A percentile compares a stretch with the other conserved stretches of the same genome.
phyloP scores from a whole-genome alignment of 129 eudicot species.

The Flaveria linearis region DNA sequence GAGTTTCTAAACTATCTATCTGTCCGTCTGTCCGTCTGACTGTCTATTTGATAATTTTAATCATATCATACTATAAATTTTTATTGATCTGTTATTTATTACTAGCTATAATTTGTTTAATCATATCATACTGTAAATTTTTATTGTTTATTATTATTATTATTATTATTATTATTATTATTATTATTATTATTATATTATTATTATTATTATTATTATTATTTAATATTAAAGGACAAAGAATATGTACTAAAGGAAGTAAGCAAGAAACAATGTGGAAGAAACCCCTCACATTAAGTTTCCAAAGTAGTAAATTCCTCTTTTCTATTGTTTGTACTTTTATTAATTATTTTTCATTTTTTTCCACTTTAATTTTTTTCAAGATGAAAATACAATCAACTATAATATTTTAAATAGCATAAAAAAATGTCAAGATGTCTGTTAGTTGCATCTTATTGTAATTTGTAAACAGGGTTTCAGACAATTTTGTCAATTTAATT shows the following conservation, averaged over 20 bases:
- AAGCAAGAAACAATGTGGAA: constrained; percentile 1
- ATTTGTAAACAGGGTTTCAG: not conserved
- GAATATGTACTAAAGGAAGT: not conserved
- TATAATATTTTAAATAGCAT: not conserved
- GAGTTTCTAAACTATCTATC: too few species aligned
- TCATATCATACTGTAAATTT: too few species aligned
- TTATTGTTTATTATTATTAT: too few species aligned
- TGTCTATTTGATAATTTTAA: too few species aligned
- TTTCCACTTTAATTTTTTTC: too few species aligned
- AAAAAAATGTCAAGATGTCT: too few species aligned
- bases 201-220: not conserved
- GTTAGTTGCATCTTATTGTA: not conserved
- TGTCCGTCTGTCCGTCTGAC: too few species aligned
- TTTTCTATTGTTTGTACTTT: not conserved
- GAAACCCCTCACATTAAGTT: not conserved
- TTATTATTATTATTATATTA: not conserved
- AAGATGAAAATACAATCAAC: too few species aligned
- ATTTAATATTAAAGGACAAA: constrained; percentile 6
- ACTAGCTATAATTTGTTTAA: too few species aligned
- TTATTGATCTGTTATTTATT: too few species aligned
- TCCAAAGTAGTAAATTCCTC: not conserved
- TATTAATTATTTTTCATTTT: not conserved
- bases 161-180: too few species aligned
- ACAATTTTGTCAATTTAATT: not conserved
- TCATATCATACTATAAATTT: too few species aligned